These are phyloP conservation scores for Achaetomium macrosporum DNA, from an alignment of 2,329 filamentous ascomycete species.

Conservation along the genomic window DNA sequence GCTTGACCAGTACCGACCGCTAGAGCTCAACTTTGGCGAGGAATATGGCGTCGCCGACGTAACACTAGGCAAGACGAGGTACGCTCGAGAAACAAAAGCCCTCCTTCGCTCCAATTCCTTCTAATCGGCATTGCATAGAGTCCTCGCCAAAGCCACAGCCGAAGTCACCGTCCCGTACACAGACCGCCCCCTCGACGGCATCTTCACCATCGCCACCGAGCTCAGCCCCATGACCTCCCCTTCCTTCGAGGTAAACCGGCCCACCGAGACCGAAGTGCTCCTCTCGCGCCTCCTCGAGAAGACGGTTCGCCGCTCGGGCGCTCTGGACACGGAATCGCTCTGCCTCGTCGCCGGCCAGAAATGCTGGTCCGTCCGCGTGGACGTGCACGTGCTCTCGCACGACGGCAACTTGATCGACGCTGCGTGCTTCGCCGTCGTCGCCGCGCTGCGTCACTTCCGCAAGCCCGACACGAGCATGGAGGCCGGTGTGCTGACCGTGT, in stretches of 20 bases:
- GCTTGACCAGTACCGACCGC: constrained; percentile 70
- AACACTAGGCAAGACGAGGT: constrained; percentile 85
- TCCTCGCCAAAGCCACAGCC: constrained; percentile 78
- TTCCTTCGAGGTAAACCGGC: constrained; percentile 78
- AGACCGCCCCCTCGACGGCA: constrained; percentile 89
- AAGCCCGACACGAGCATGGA: constrained; percentile 84
- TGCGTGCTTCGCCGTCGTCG: constrained; percentile 78
- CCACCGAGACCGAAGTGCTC: constrained; percentile 76
- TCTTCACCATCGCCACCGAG: constrained; percentile 89
- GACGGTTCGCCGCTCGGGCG: constrained; percentile 83
- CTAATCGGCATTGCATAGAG: constrained; percentile 34
- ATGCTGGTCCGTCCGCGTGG: constrained; percentile 85
- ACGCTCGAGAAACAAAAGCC: constrained; percentile 9
- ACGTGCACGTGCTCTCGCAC: constrained; percentile 85
- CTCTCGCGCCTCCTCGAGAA: constrained; percentile 89
- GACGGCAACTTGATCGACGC: constrained; percentile 88
- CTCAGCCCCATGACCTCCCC: constrained; percentile 89
- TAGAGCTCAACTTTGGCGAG: constrained; percentile 78
- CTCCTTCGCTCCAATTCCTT: background rate
- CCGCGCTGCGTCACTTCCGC: constrained; percentile 84
- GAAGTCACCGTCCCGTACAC: constrained; percentile 80
- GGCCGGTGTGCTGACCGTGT: constrained; percentile 78
- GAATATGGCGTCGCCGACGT: constrained; percentile 89
- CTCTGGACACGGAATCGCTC: constrained; percentile 90
- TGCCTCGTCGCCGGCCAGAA: constrained; percentile 88